Conservation (phyloP, 805 yeast species). For the Suhomyces pyralidae region DNA sequence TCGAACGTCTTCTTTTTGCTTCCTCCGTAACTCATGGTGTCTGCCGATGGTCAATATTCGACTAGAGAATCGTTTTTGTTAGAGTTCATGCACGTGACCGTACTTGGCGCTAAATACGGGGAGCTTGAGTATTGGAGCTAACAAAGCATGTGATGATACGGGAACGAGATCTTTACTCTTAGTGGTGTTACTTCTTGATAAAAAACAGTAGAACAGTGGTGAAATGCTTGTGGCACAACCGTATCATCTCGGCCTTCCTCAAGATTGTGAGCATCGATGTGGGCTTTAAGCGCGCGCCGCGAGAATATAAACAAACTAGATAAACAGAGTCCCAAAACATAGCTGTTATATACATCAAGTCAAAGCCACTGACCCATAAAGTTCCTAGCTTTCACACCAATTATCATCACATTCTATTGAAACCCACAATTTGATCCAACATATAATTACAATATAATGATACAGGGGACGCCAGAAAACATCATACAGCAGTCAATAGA, state of each 20-base stretch:
- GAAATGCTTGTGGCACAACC: background rate
- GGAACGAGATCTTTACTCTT: background rate
- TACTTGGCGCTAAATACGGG: background rate
- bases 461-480: slow-evolving; percentile 31
- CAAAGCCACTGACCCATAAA: background rate
- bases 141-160: background rate
- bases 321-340: background rate
- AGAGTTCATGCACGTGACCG: background rate
- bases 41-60: background rate
- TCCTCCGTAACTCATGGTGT: slow-evolving; percentile 22
- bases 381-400: background rate
- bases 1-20: slow-evolving; percentile 32
- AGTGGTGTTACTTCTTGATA: background rate
- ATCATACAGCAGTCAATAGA: slow-evolving; percentile 43
- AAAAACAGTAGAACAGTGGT: background rate
- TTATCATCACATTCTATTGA: background rate
- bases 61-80: background rate
- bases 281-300: background rate
- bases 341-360: background rate
- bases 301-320: background rate
- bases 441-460: slow-evolving; percentile 11
- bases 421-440: background rate
- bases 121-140: background rate
- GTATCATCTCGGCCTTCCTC: background rate
- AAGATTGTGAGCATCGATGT: background rate